These are phyloP conservation scores for Fusarium caatingaense DNA, from an alignment of 2,329 filamentous ascomycete genomes.

Conservation along the genomic window DNA sequence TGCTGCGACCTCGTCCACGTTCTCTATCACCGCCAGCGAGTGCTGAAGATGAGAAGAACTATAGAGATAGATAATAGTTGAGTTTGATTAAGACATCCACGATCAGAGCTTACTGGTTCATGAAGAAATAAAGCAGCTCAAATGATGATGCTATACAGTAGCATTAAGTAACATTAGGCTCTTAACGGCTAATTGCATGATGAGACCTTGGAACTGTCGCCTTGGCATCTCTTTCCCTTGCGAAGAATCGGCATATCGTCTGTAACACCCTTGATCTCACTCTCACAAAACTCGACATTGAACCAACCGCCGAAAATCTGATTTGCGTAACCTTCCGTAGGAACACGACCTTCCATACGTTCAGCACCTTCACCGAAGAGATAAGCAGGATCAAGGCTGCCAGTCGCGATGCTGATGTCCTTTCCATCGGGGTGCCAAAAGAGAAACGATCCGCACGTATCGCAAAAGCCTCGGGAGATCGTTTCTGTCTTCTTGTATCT, in stretches of 20 bases:
- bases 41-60: fast-evolving
- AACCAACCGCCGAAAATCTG: conserved; percentile 1
- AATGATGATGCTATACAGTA: too few relatives aligned
- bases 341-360: fast-evolving
- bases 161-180: not conserved
- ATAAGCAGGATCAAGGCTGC: conserved; percentile 17
- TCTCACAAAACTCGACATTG: conserved; percentile 4
- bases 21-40: not conserved
- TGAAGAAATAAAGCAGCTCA: too few relatives aligned
- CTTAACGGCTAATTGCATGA: not conserved
- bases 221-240: conserved; percentile 4
- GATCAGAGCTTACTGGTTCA: fast-evolving
- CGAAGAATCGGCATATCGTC: conserved; percentile 14
- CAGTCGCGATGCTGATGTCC: conserved; percentile 3
- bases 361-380: not conserved
- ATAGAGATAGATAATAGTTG: not conserved
- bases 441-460: conserved; percentile 10
- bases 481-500: not conserved
- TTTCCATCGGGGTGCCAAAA: conserved; percentile 10
- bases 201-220: not conserved
- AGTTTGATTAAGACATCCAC: fast-evolving
- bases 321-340: not conserved
- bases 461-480: conserved; percentile 9
- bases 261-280: conserved; percentile 21
- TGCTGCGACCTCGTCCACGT: not conserved